Conservation (phyloP, 2,329 filamentous ascomycete genomes). For the Diaporthe helianthi region DNA sequence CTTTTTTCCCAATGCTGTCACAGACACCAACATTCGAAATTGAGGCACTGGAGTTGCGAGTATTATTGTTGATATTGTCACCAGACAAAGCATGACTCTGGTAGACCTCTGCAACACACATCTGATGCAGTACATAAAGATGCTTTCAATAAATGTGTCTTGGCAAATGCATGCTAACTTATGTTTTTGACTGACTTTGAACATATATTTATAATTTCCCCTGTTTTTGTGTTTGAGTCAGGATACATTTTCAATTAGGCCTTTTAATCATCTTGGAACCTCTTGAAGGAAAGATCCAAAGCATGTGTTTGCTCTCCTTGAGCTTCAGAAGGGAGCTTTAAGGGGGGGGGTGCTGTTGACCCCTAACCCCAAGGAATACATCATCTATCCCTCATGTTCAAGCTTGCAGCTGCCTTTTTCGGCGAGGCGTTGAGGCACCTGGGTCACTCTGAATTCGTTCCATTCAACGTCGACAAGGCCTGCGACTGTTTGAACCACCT, state of each 20-base stretch:
- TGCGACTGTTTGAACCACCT: not conserved
- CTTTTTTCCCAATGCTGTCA: not conserved
- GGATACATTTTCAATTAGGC: not conserved
- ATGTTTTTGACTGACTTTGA: too few species aligned
- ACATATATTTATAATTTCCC: not conserved
- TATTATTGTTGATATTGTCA: not conserved
- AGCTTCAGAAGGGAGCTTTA: not conserved
- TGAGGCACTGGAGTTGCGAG: too few species aligned
- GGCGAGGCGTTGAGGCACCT: slow-evolving; percentile 2
- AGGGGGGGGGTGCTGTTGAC: not conserved
- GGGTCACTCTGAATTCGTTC: not conserved
- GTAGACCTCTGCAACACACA: too few species aligned
- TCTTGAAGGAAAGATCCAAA: not conserved
- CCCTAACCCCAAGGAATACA: slow-evolving; percentile 24
- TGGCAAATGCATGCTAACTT: too few species aligned
- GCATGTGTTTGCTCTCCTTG: not conserved
- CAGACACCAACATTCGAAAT: not conserved
- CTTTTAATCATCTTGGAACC: too few species aligned
- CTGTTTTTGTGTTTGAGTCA: not conserved
- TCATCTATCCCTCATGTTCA: not conserved
- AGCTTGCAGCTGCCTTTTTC: slow-evolving; percentile 1
- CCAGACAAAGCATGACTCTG: not conserved
- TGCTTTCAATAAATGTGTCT: too few species aligned
- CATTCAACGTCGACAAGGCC: not conserved
- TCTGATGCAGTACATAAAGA: too few species aligned